Evolutionary conservation across 2,329 filamentous ascomycete species (phyloP).

Genomic region (Verticillium nubilum): DNA sequence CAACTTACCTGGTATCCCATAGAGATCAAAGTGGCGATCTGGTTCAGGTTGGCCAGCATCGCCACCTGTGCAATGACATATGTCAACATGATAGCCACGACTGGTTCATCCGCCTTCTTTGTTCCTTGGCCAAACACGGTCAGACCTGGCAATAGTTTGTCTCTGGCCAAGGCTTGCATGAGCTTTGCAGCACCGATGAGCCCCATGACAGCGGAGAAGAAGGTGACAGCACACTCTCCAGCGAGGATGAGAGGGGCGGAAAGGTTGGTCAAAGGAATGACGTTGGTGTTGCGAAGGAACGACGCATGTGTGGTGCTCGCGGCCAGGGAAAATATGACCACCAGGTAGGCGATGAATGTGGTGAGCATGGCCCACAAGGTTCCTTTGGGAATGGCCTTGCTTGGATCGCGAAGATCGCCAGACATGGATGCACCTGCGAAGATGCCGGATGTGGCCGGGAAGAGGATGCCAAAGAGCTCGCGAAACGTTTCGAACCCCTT

Average conservation of each 20-base stretch:
- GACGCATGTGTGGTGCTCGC: conserved; percentile 69
- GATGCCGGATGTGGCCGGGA: conserved; percentile 59
- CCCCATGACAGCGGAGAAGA: conserved; percentile 85
- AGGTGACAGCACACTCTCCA: conserved; percentile 75
- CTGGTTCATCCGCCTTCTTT: conserved; percentile 65
- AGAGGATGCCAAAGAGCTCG: conserved; percentile 79
- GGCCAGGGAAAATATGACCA: conserved; percentile 75
- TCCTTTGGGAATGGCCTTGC: conserved; percentile 79
- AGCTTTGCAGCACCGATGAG: conserved; percentile 81
- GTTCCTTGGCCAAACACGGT: conserved; percentile 70
- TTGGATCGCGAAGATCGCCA: conserved; percentile 76
- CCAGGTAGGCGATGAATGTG: conserved; percentile 69
- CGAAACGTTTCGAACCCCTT: conserved; percentile 66
- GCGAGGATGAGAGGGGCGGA: conserved; percentile 68
- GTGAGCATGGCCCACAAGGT: conserved; percentile 72
- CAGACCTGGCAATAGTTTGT: conserved; percentile 72
- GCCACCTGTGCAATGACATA: conserved; percentile 72
- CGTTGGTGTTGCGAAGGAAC: conserved; percentile 68
- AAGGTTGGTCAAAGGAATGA: conserved; percentile 77
- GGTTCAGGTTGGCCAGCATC: conserved; percentile 78
- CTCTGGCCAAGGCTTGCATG: conserved; percentile 75
- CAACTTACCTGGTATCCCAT: conserved; percentile 74
- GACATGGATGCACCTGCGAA: conserved; percentile 83
- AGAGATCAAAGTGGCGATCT: conserved; percentile 83
- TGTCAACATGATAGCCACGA: conserved; percentile 70